Evolutionary conservation across 352 stramenopile species (phyloP).

Genomic region (Phytophthora brassicae): DNA sequence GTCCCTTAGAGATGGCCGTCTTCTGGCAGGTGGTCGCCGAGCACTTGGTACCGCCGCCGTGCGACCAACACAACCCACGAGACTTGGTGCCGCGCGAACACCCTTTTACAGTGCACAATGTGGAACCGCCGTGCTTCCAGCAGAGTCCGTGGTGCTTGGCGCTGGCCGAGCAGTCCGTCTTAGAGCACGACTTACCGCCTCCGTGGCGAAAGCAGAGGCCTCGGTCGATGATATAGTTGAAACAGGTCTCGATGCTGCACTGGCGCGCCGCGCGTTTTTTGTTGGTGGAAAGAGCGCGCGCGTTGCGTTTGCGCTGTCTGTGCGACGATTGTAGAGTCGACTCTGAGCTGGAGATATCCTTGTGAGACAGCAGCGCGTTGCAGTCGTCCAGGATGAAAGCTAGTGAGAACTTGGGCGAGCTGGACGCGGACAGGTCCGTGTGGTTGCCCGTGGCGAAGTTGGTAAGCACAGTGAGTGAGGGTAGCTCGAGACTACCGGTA

Average conservation of each 20-base stretch:
- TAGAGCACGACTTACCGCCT: slow-evolving; percentile 51
- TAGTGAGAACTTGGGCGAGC: slow-evolving; percentile 25
- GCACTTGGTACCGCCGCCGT: slow-evolving; percentile 28
- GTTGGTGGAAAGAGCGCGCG: slow-evolving; percentile 8
- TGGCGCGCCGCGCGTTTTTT: slow-evolving; percentile 42
- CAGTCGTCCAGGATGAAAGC: slow-evolving; percentile 32
- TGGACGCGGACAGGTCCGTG: not conserved
- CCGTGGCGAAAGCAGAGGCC: slow-evolving; percentile 45
- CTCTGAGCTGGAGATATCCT: not conserved
- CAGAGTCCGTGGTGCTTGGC: slow-evolving; percentile 53
- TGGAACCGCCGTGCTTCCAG: slow-evolving; percentile 34
- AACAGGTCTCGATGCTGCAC: slow-evolving; percentile 47
- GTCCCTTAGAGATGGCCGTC: slow-evolving; percentile 4
- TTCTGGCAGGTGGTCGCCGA: slow-evolving; percentile 15
- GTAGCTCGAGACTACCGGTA: not conserved
- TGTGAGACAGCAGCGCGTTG: slow-evolving; percentile 7
- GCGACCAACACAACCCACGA: slow-evolving; percentile 50
- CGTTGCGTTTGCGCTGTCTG: slow-evolving; percentile 13
- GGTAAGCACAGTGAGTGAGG: not conserved
- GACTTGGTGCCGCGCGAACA: slow-evolving; percentile 40
- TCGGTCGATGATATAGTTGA: slow-evolving; percentile 58
- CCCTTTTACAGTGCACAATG: slow-evolving; percentile 13
- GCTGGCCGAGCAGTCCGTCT: slow-evolving; percentile 42
- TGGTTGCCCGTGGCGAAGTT: not conserved
- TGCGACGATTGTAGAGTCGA: slow-evolving; percentile 1